Evolutionary conservation across 2,329 filamentous ascomycete genomes (phyloP).

Genomic region (Colletotrichum tamarilloi): DNA sequence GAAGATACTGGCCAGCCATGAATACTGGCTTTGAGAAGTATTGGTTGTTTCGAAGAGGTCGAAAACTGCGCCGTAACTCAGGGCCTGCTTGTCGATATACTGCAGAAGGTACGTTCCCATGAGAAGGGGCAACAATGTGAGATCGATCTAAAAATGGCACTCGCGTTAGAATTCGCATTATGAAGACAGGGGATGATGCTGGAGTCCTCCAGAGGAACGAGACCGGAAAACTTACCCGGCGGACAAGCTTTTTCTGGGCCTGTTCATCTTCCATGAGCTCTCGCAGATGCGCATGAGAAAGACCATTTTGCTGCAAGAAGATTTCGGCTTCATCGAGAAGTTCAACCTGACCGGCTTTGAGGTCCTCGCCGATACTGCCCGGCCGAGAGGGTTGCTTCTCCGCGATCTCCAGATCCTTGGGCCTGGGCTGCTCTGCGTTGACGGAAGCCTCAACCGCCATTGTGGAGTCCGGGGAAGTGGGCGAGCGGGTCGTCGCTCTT

Average conservation of each 20-base stretch:
- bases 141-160: not conserved
- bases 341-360: conserved; percentile 22
- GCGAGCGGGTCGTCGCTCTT: conserved; percentile 1
- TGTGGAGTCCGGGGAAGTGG: conserved; percentile 18
- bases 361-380: conserved; percentile 1
- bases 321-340: conserved; percentile 59
- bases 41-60: conserved; percentile 43
- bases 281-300: conserved; percentile 53
- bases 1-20: conserved; percentile 45
- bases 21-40: conserved; percentile 46
- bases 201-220: not conserved
- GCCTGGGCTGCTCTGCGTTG: conserved; percentile 3
- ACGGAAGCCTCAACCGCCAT: conserved; percentile 23
- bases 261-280: conserved; percentile 55
- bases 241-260: conserved; percentile 36
- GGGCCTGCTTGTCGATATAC: conserved; percentile 47
- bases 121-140: conserved; percentile 22
- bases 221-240: not conserved
- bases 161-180: not conserved
- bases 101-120: conserved; percentile 37
- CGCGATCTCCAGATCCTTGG: conserved; percentile 24
- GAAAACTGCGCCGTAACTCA: conserved; percentile 33
- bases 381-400: conserved; percentile 15
- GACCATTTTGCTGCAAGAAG: conserved; percentile 60
- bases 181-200: not conserved